phyloP scores from a whole-genome alignment of 2,329 filamentous ascomycete genomes.

The Ophiosphaerella narmari region DNA sequence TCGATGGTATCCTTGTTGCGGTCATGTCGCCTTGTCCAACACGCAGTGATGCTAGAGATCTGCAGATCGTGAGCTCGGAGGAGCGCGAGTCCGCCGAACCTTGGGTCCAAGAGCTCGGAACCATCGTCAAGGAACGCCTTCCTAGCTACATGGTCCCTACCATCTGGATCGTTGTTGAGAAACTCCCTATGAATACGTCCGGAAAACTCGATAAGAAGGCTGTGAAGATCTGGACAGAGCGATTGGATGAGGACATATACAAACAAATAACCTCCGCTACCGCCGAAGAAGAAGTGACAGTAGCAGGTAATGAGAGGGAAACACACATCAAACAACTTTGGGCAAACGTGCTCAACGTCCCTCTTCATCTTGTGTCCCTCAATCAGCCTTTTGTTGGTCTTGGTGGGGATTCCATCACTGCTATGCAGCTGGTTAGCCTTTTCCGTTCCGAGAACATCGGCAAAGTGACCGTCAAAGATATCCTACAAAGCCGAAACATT shows the following conservation, averaged over 20 bases:
- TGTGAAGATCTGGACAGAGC: conserved; percentile 50
- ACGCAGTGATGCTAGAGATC: conserved; percentile 23
- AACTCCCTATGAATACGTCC: conserved; percentile 16
- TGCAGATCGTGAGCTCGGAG: neutral
- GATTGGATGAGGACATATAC: conserved; percentile 33
- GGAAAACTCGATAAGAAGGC: conserved; percentile 17
- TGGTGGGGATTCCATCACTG: conserved; percentile 32
- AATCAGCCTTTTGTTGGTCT: conserved; percentile 20
- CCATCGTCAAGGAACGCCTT: too few relatives aligned
- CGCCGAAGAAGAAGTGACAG: conserved; percentile 29
- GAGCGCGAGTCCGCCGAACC: conserved; percentile 1
- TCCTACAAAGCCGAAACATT: conserved; percentile 20
- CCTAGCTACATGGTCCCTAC: conserved; percentile 20
- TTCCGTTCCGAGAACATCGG: conserved; percentile 11
- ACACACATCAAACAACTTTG: neutral
- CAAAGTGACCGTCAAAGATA: conserved; percentile 18
- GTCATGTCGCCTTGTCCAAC: conserved; percentile 37
- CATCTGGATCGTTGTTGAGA: conserved; percentile 39
- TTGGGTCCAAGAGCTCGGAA: neutral
- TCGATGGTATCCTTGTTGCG: conserved; percentile 48
- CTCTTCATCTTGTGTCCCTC: conserved; percentile 15
- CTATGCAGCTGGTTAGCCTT: conserved; percentile 23
- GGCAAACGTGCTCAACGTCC: conserved; percentile 24
- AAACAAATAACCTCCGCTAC: conserved; percentile 25
- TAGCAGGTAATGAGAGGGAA: neutral